Base-by-base conservation (phyloP, 1,284 basidiomycete species). In the Sporisorium graminicola region DNA sequence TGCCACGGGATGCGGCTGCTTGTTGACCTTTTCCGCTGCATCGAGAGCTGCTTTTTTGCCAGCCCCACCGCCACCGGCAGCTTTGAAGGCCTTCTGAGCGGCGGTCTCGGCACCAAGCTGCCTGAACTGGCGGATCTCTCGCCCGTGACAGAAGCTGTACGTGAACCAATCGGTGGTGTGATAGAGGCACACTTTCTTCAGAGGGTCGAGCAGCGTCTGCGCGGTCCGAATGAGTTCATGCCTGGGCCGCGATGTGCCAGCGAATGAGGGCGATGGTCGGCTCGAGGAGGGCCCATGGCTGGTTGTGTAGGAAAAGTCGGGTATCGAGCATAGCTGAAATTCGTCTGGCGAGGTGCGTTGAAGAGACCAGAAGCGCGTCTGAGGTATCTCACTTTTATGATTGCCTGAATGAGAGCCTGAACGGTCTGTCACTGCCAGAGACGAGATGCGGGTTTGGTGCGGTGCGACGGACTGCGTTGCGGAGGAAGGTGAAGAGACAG, bases 91-190 rank as follows among this genome's bases (percentile, higher is more conserved):
- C 10, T 65, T 53, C 2, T 60, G 56, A 1, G 65, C 70, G 1
- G 74, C 74, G 5, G 58, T 56, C 22, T 53, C 55, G 1, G 70
- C 37, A 5, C 66, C 63, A 5, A 81, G 63, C 10, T 73, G 72
- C 2, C 70, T 43, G 53, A 83, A 83, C 51, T 83, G 82, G 2
- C 74, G 65, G 16, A 83, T 63, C 47, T 70, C 58, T 26, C 62
- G 57, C 5, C 82, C 82, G 20, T 82, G 74, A 57, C 82, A 83
- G 74, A 80, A 78, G 37, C 67, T 59, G 64, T 83, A 83, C 33
- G 81, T 82, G 60, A 83, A 83, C 82, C 82, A 83, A 35, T 82
- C 81, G 8, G 68, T 29, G 18, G 71, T 79, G 50, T 81, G 77
- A 44, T 79, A 83, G 42, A 83, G 69, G 40, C 82, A 83, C 3